Base-by-base conservation (phyloP, 2,329 filamentous ascomycete species). In the Hypoxylon sp. region DNA sequence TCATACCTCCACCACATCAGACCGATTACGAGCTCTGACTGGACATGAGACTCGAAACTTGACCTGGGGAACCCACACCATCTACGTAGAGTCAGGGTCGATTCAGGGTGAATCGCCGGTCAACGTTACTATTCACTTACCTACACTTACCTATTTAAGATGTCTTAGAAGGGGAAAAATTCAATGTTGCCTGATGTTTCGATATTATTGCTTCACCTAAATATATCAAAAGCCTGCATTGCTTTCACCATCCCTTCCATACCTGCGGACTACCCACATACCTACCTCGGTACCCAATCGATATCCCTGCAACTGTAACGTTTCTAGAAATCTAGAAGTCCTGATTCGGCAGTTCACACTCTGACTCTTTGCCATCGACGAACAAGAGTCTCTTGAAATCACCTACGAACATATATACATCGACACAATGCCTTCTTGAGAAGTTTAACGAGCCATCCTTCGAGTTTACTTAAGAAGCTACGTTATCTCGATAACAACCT, bases 251-350 rank as follows among this genome's bases (percentile, higher is more conserved):
- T 17, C 49, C 32, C 28, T 51, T 36, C 48, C 53, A 21, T 59
- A 49, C 56, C 43, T 65, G 36, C 50, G 50, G 43, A 55, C 30
- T 60, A 62, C 51, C 63, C 63, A 66, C 46, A 32, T 53, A 68
- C 62, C 43, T 56, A 41, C 57, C 48, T 34, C 60, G 59, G 60
- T 68, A 67, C 60, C 68, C 63, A 68, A 71, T 71, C 17, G 65
- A 67, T 51, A 66, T 65, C 70, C 72, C 70, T 74, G 73, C 68
- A 63, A 67, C 66, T 75, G 73, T 74, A 76, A 75, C 74, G 73
- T 76, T 75, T 72, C 74, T 69, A 68, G 69, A 62, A 63, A 63
- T 63, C 65, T 69, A 60, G 60, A 62, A 51, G 45, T 57, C 60
- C 62, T 65, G 68, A 72, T 71, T 73, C 73, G 74, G 74, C 72